Evolutionary conservation across 306 rosid genomes (phyloP).

Genomic region (Lathyrus tuberosus): DNA sequence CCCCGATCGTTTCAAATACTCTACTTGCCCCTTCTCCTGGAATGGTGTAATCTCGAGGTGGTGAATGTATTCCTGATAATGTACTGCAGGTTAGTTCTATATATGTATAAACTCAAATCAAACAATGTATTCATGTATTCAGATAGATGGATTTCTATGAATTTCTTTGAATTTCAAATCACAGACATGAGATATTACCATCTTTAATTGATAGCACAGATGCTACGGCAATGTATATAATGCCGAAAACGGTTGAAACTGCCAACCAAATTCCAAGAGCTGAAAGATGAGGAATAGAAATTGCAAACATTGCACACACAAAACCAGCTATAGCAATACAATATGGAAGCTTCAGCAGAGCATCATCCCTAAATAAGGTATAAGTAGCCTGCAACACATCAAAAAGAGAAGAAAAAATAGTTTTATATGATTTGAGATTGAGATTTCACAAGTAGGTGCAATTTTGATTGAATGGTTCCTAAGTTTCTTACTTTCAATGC

Average conservation of each 20-base stretch:
- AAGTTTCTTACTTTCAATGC: constrained; percentile 75
- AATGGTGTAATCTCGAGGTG: constrained; percentile 70
- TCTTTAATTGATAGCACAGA: constrained; percentile 66
- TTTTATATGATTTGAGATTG: neutral
- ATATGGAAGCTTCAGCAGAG: constrained; percentile 77
- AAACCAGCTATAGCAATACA: constrained; percentile 73
- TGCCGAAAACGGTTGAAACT: constrained; percentile 77
- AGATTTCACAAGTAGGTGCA: neutral
- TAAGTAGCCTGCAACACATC: constrained; percentile 67
- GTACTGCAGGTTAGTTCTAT: constrained; percentile 26
- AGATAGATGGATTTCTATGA: neutral
- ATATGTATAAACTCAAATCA: constrained; percentile 1
- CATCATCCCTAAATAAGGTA: constrained; percentile 66
- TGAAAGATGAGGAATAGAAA: constrained; percentile 81
- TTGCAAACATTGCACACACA: constrained; percentile 73
- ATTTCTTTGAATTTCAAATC: neutral
- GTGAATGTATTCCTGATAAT: constrained; percentile 60
- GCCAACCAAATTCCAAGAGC: constrained; percentile 93
- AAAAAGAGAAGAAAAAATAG: neutral
- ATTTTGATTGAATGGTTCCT: constrained; percentile 4
- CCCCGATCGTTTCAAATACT: constrained; percentile 77
- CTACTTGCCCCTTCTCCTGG: constrained; percentile 55
- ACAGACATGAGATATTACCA: constrained; percentile 55
- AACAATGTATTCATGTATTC: neutral
- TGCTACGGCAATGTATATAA: constrained; percentile 57